These are phyloP conservation scores for Pharus latifolius DNA, from an alignment of 176 grass and related monocot species.

Conservation along the genomic window DNA sequence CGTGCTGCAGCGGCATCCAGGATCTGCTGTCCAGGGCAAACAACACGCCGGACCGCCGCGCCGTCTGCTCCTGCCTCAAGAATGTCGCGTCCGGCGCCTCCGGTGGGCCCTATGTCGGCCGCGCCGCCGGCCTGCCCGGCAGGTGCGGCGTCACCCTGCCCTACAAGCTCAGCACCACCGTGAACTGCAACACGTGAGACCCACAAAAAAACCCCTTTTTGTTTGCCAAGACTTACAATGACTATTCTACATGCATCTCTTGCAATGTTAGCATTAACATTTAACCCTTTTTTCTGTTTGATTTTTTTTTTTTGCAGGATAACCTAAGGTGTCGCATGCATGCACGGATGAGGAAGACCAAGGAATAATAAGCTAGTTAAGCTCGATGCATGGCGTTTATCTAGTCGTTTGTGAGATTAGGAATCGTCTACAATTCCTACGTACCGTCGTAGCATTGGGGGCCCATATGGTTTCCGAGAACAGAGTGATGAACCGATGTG, in stretches of 20 bases:
- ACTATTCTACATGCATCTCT: neutral
- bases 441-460: neutral
- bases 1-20: conserved; percentile 44
- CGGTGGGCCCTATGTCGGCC: conserved; percentile 5
- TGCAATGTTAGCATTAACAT: neutral
- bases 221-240: neutral
- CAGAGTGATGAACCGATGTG: neutral
- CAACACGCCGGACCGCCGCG: conserved; percentile 37
- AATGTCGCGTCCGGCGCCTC: conserved; percentile 31
- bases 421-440: neutral
- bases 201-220: too few relatives aligned
- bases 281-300: neutral
- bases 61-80: conserved; percentile 54
- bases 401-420: conserved; percentile 14
- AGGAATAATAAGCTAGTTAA: conserved; percentile 17
- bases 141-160: conserved; percentile 34
- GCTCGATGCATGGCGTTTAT: neutral
- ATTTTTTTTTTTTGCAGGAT: conserved; percentile 14
- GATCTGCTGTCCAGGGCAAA: conserved; percentile 7
- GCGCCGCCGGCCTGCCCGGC: conserved; percentile 30
- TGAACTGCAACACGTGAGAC: conserved; percentile 50
- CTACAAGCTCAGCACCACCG: conserved; percentile 39
- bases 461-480: neutral
- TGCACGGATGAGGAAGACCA: neutral
- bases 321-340: neutral